These are phyloP conservation scores for Jacaranda mimosifolia DNA, from an alignment of 257 asterid genomes.

Conservation along the genomic window DNA sequence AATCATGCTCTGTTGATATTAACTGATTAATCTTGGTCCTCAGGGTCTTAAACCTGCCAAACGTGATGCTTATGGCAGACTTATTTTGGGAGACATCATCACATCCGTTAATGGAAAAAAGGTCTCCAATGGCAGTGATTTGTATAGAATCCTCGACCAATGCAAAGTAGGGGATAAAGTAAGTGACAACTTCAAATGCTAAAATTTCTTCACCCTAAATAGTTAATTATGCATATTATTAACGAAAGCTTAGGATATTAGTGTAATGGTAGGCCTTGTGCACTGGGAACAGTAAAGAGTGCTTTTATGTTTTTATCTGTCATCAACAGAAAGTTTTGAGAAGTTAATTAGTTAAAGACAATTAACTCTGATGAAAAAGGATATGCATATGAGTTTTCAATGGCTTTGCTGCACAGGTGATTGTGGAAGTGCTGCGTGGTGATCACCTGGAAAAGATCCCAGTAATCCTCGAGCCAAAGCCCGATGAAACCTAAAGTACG, in stretches of 20 bases:
- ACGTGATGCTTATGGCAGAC: slow-evolving; percentile 73
- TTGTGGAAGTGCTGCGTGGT: slow-evolving; percentile 72
- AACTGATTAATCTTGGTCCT: slow-evolving; percentile 23
- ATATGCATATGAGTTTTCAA: background rate
- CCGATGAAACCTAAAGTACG: slow-evolving; percentile 55
- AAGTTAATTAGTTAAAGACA: background rate
- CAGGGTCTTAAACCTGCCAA: slow-evolving; percentile 73
- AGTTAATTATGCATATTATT: background rate
- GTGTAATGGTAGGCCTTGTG: background rate
- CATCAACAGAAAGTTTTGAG: background rate
- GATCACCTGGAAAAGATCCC: slow-evolving; percentile 75
- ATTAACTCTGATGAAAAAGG: background rate
- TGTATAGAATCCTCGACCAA: slow-evolving; percentile 76
- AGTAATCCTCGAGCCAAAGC: slow-evolving; percentile 71
- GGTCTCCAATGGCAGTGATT: slow-evolving; percentile 66
- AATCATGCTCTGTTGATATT: background rate
- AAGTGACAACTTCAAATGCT: slow-evolving; percentile 20
- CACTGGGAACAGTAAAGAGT: background rate
- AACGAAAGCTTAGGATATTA: background rate
- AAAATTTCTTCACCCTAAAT: background rate
- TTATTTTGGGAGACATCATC: slow-evolving; percentile 69
- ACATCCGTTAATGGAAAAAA: slow-evolving; percentile 73
- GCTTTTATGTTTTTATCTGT: background rate
- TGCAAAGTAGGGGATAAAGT: slow-evolving; percentile 79
- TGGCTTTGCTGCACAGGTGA: slow-evolving; percentile 51